Percentiles rank a stretch among this genome's conserved stretches.
Evolutionary conservation across 129 eudicot species (phyloP).

Genomic region (Flaveria sonorensis): DNA sequence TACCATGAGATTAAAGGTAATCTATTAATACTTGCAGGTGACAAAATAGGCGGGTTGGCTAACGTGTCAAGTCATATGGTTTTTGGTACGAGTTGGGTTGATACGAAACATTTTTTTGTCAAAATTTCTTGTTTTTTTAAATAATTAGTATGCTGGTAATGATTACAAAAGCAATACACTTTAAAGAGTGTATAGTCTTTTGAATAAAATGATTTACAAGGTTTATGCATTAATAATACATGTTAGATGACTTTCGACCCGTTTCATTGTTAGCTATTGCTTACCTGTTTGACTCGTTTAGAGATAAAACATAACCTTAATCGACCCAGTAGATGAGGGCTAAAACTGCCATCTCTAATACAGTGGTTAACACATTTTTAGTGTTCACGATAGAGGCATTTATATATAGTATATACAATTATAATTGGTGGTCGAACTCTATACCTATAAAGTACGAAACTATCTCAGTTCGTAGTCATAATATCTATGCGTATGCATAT

Average conservation of each 20-base stretch:
- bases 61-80: neutral
- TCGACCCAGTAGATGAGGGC: neutral
- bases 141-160: neutral
- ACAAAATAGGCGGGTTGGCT: neutral
- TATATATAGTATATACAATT: neutral
- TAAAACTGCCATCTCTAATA: neutral
- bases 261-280: neutral
- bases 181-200: neutral
- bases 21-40: neutral
- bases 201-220: neutral
- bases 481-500: neutral
- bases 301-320: neutral
- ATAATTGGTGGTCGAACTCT: neutral
- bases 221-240: neutral
- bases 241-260: neutral
- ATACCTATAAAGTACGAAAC: neutral
- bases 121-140: neutral
- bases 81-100: neutral
- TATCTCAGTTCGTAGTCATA: neutral
- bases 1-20: conserved; percentile 84
- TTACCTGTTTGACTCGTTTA: neutral
- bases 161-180: neutral
- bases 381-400: neutral
- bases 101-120: neutral
- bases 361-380: neutral